Percentiles rank a stretch among this genome's conserved stretches.
Conservation (phyloP, 352 stramenopile species). For the Phytophthora brassicae region DNA sequence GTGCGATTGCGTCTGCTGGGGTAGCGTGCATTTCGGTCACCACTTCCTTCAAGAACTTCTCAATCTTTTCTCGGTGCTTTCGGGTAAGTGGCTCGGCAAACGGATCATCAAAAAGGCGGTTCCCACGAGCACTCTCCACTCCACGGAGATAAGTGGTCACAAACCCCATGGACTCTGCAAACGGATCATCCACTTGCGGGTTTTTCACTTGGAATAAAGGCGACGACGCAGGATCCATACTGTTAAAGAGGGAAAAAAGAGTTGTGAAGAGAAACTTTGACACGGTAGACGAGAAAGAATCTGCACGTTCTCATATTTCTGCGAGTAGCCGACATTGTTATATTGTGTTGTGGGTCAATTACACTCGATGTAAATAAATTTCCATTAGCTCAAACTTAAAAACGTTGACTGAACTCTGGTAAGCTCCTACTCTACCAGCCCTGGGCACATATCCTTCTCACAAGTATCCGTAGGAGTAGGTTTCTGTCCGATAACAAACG, state of each 20-base stretch:
- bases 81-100: conserved; percentile 35
- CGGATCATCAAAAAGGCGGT: conserved; percentile 40
- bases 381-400: no score
- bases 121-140: conserved; percentile 30
- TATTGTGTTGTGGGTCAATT: no score
- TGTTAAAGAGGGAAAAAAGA: conserved; percentile 1
- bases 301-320: conserved; percentile 10
- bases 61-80: conserved; percentile 26
- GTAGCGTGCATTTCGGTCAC: conserved; percentile 3
- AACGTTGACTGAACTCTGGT: no score
- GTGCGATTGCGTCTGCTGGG: conserved; percentile 30
- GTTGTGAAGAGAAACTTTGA: conserved; percentile 9
- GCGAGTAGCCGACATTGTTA: conserved; percentile 1
- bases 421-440: not conserved
- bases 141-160: conserved; percentile 38
- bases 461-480: conserved; percentile 1
- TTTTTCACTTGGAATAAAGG: conserved; percentile 15
- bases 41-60: conserved; percentile 24
- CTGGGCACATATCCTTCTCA: conserved; percentile 18
- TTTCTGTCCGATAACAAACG: conserved; percentile 15
- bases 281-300: not conserved
- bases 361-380: no score
- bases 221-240: conserved; percentile 20
- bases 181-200: conserved; percentile 18
- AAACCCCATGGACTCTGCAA: conserved; percentile 37